Evolutionary conservation across 2,329 filamentous ascomycete species (phyloP).

Genomic region (Phaeosphaeria sp.): DNA sequence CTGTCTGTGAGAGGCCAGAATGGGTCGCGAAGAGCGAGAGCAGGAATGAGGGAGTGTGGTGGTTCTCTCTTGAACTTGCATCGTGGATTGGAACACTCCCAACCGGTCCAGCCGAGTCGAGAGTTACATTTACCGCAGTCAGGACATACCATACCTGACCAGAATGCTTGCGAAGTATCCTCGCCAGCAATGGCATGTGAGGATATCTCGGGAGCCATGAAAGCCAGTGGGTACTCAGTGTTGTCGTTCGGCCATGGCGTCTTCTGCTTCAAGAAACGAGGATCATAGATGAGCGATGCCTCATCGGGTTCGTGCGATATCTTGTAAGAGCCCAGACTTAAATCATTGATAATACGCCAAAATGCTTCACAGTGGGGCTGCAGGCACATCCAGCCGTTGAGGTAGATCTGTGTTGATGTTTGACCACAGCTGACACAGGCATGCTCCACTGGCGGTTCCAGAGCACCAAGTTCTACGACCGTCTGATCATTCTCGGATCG

Average conservation of each 20-base stretch:
- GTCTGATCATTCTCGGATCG: slow-evolving; percentile 43
- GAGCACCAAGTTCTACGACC: slow-evolving; percentile 38
- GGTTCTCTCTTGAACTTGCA: slow-evolving; percentile 58
- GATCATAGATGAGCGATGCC: slow-evolving; percentile 57
- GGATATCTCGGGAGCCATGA: slow-evolving; percentile 30
- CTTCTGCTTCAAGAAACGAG: slow-evolving; percentile 64
- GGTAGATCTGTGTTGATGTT: slow-evolving; percentile 48
- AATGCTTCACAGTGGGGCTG: slow-evolving; percentile 59
- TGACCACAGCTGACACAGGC: slow-evolving; percentile 46
- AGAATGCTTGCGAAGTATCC: slow-evolving; percentile 60
- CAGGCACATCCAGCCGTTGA: slow-evolving; percentile 66
- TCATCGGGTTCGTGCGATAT: slow-evolving; percentile 40
- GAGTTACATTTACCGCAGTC: slow-evolving; percentile 67
- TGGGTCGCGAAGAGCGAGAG: slow-evolving; percentile 39
- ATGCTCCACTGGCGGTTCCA: slow-evolving; percentile 38
- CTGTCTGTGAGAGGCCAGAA: slow-evolving; percentile 43
- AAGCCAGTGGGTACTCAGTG: slow-evolving; percentile 45
- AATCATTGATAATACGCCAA: slow-evolving; percentile 54
- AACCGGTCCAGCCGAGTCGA: slow-evolving; percentile 66
- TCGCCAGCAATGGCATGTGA: slow-evolving; percentile 49
- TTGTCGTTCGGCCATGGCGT: slow-evolving; percentile 51
- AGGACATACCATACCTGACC: slow-evolving; percentile 71
- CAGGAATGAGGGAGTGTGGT: slow-evolving; percentile 37
- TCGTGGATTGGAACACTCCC: slow-evolving; percentile 62
- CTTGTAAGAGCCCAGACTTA: not conserved